Evolutionary conservation across 2,329 filamentous ascomycete species (phyloP).

Genomic region (Teratosphaeria destructans): DNA sequence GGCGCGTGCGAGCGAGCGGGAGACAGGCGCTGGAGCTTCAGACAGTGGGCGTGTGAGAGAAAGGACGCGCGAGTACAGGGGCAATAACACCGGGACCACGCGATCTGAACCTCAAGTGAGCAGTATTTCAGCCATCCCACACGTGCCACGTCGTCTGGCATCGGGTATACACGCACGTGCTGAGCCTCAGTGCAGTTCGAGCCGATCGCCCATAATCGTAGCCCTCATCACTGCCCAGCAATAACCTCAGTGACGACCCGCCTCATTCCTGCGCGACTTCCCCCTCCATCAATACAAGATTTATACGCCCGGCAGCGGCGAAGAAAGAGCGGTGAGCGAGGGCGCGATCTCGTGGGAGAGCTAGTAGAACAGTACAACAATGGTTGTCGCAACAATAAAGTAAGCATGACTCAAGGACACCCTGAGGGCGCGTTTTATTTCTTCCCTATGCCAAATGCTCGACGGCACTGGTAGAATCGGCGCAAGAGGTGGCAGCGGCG

Average conservation of each 20-base stretch:
- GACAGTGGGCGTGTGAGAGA: neutral
- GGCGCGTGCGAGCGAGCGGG: neutral
- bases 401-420: neutral
- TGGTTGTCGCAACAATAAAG: constrained; percentile 5
- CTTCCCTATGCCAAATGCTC: neutral
- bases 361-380: neutral
- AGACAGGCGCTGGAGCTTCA: neutral
- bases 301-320: neutral
- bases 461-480: neutral
- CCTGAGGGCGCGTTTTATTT: neutral
- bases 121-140: neutral
- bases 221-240: neutral
- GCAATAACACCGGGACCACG: neutral
- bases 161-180: neutral
- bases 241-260: neutral
- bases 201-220: neutral
- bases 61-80: neutral
- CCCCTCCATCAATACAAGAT: neutral
- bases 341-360: neutral
- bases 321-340: neutral
- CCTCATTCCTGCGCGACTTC: neutral
- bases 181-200: neutral
- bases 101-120: neutral
- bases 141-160: neutral
- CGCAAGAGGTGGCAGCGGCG: neutral